A percentile compares a stretch with the other conserved stretches of the same genome.
Evolutionary conservation across 2,329 filamentous ascomycete genomes (phyloP).

Genomic region (Exserohilum rostratum): DNA sequence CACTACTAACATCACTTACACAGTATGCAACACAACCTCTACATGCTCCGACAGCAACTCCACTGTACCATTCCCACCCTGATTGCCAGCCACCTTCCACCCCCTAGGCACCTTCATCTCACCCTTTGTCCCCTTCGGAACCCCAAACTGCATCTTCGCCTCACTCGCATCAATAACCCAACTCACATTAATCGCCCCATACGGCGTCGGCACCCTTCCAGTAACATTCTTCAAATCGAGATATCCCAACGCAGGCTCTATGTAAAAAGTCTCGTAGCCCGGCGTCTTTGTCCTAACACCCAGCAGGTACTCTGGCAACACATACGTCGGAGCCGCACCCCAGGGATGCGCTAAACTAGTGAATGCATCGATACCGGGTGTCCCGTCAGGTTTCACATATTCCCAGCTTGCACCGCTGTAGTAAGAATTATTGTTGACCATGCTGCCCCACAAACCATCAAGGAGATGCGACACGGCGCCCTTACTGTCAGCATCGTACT

Average conservation of each 20-base stretch:
- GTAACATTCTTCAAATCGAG: not conserved
- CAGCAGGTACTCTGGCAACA: conserved; percentile 39
- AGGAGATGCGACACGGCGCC: conserved; percentile 39
- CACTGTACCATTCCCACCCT: not conserved
- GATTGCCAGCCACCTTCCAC: not conserved
- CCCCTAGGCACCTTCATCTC: not conserved
- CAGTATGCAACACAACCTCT: not conserved
- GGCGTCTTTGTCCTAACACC: conserved; percentile 17
- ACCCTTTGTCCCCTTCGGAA: not conserved
- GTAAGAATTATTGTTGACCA: conserved; percentile 48
- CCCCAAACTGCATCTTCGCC: not conserved
- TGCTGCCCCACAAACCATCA: conserved; percentile 50
- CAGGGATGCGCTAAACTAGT: conserved; percentile 55
- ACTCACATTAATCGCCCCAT: not conserved
- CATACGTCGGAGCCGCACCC: conserved; percentile 55
- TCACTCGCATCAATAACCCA: not conserved
- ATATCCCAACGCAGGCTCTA: conserved; percentile 1
- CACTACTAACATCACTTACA: not conserved
- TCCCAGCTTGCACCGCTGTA: conserved; percentile 55
- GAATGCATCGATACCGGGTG: conserved; percentile 51
- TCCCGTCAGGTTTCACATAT: conserved; percentile 49
- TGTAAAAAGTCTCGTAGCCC: conserved; percentile 15
- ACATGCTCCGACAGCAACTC: not conserved
- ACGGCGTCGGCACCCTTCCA: not conserved
- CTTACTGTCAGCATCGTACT: conserved; percentile 13